Base-by-base conservation (phyloP, 106 monocot genomes). In the Triglochin maritima region DNA sequence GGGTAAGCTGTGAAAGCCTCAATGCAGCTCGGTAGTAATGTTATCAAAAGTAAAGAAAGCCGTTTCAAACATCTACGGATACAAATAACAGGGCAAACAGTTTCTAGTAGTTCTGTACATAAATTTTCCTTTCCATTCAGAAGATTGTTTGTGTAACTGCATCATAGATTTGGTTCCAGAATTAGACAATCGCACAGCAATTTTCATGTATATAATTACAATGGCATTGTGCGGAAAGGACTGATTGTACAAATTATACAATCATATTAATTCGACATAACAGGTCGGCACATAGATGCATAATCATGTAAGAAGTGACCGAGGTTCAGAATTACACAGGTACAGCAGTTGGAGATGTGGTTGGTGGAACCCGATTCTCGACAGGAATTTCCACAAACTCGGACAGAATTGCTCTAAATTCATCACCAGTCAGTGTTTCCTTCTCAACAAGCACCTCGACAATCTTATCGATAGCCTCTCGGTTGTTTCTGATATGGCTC, bases 391-490 rank as follows among this genome's bases (percentile, higher is more conserved):
- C 95, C 42, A 72, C 78, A 69, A 87, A 95, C 73, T 95, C 90
- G 1, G 95, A 90, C 29, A 95, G 85, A 64, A 95, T 90, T 43
- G 83, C 87, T 17, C 95, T 65, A 77, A 95, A 95, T 64, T 95
- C 95, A 4, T 95, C 95, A 7, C 95, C 95, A 1, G 76, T 72
- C 70, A 95, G 13, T 3, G 90, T 87, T 69, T 95, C 95, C 79
- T 90, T 95, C 76, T 95, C 95, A 16, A 95, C 57, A 46, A 95
- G 90, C 10, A 95, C 60, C 56, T 95, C 95, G 9, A 95, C 95
- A 16, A 95, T 90, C 71, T 90, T 90, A 65, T 95, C 90, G 7
- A 95, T 90, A 29, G 95, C 95, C 46, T 95, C 95, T 8, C 95
- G 79, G 84, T 95, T 90, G 79, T 80, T 95, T 48, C 83, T 83